Evolutionary conservation across 176 grass and related monocot genomes (phyloP).

Genomic region (Aegilops tauschii): DNA sequence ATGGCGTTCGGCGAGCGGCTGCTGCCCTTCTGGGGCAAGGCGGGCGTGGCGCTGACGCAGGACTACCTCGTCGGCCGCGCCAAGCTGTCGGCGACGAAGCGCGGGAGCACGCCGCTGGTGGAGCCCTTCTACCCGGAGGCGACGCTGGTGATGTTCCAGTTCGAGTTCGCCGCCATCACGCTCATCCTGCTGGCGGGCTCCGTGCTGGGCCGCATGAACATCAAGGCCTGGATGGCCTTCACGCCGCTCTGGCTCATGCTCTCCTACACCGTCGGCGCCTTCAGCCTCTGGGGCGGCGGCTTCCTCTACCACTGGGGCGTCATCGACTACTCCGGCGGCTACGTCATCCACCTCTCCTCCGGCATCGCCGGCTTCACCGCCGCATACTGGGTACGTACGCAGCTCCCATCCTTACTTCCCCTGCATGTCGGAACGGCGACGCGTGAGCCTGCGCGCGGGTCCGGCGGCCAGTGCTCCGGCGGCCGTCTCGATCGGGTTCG

Average conservation of each 20-base stretch:
- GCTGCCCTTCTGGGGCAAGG: conserved; percentile 81
- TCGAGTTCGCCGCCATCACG: conserved; percentile 82
- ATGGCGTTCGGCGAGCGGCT: conserved; percentile 76
- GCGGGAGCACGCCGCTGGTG: background rate
- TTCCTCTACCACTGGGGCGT: conserved; percentile 97
- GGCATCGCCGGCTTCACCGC: conserved; percentile 86
- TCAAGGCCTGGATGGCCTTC: conserved; percentile 95
- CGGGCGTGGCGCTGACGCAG: conserved; percentile 55
- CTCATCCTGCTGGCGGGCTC: conserved; percentile 75
- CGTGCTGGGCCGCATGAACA: conserved; percentile 81
- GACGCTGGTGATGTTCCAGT: conserved; percentile 70
- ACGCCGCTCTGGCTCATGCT: conserved; percentile 77
- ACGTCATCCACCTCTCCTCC: conserved; percentile 91
- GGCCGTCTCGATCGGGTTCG: background rate
- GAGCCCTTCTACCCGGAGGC: conserved; percentile 60
- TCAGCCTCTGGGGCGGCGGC: conserved; percentile 86
- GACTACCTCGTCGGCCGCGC: conserved; percentile 49
- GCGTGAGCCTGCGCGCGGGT: too few relatives aligned
- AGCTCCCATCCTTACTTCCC: too few relatives aligned
- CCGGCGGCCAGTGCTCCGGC: background rate
- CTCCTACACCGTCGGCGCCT: conserved; percentile 88
- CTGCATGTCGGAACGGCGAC: background rate
- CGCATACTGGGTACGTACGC: conserved; percentile 62
- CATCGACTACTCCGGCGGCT: conserved; percentile 93
- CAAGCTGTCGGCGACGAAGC: conserved; percentile 37